These are phyloP conservation scores for Hsuehochloa calcarea DNA, from an alignment of 176 grass and related monocot genomes.

Conservation along the genomic window DNA sequence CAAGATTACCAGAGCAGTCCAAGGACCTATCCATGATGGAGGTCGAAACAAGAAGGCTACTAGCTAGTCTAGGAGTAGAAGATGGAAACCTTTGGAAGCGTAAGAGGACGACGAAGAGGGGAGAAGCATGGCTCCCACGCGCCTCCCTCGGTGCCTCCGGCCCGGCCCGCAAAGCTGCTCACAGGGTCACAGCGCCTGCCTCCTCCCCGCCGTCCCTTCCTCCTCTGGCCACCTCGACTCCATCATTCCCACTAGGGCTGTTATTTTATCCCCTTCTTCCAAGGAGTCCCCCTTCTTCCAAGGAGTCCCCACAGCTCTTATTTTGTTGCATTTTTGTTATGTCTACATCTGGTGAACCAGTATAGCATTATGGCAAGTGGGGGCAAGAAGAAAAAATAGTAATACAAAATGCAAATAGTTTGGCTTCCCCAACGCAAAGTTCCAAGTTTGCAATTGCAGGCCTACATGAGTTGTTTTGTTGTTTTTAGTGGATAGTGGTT, in stretches of 20 bases:
- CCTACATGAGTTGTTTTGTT: neutral
- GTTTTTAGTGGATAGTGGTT: neutral
- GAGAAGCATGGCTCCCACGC: conserved; percentile 49
- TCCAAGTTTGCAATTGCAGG: neutral
- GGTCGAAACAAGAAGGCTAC: neutral
- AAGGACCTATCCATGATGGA: neutral
- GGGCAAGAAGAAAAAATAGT: neutral
- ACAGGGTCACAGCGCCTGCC: conserved; percentile 1
- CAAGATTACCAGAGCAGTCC: neutral
- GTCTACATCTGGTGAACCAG: conserved; percentile 13
- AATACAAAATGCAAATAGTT: neutral
- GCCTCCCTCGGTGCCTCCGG: conserved; percentile 46
- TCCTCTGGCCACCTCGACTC: conserved; percentile 34
- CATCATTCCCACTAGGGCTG: conserved; percentile 31
- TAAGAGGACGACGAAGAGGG: conserved; percentile 38
- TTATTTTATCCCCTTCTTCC: conserved; percentile 29
- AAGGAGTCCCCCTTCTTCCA: neutral
- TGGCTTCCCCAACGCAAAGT: neutral
- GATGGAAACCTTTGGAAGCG: conserved; percentile 36
- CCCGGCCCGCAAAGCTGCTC: conserved; percentile 25
- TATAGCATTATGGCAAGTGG: conserved; percentile 9
- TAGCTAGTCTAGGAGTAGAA: neutral
- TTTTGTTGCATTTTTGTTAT: conserved; percentile 9
- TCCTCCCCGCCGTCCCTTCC: conserved; percentile 27
- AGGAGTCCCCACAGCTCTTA: neutral